Conservation (phyloP, 257 asterid species). For the Euphrasia confusa region DNA sequence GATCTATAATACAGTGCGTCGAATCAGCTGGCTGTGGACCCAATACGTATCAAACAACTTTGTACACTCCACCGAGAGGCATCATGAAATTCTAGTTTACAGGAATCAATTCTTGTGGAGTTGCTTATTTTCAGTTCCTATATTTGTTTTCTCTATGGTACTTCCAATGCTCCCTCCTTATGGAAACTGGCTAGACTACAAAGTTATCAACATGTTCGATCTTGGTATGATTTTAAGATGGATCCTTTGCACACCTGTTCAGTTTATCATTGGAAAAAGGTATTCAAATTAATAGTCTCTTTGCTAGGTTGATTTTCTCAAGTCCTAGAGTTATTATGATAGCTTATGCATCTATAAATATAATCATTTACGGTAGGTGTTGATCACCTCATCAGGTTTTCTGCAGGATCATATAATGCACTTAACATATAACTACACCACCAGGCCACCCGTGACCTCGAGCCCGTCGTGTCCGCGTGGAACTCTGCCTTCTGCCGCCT, state of each 20-base stretch:
- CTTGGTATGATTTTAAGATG: constrained; percentile 80
- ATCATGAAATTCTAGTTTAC: constrained; percentile 56
- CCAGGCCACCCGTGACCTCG: no score
- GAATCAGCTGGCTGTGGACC: constrained; percentile 59
- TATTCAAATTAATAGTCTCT: constrained; percentile 26
- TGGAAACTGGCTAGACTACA: constrained; percentile 87
- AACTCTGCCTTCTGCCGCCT: no score
- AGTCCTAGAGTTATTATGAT: constrained; percentile 4
- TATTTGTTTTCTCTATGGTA: constrained; percentile 76
- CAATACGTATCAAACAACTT: constrained; percentile 51
- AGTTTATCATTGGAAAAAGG: constrained; percentile 90
- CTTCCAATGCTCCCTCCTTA: constrained; percentile 93
- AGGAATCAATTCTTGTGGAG: constrained; percentile 81
- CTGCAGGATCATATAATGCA: constrained; percentile 91
- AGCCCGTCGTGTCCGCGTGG: no score
- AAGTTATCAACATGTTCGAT: constrained; percentile 72
- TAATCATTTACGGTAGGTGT: constrained; percentile 19
- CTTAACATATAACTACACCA: no score
- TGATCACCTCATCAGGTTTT: constrained; percentile 62
- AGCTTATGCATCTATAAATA: not conserved
- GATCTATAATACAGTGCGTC: constrained; percentile 72
- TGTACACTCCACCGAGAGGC: constrained; percentile 82
- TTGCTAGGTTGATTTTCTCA: constrained; percentile 8
- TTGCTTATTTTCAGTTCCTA: constrained; percentile 82
- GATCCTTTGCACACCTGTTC: constrained; percentile 96